A percentile compares a stretch with the other conserved stretches of the same genome.
Conservation (phyloP, 1,284 basidiomycete genomes). For the Jaminaea rosea region DNA sequence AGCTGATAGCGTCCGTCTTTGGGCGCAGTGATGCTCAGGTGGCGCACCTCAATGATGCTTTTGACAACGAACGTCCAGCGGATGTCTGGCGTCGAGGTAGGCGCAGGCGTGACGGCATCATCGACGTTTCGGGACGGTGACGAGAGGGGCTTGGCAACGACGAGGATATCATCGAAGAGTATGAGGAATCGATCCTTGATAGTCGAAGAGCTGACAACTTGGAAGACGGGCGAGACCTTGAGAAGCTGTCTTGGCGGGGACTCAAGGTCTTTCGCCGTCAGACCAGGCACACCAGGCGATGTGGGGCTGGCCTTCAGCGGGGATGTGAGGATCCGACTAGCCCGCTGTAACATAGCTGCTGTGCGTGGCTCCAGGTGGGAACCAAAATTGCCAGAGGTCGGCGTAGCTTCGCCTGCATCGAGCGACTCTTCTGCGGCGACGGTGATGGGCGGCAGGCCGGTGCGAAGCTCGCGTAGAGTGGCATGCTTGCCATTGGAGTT, state of each 20-base stretch:
- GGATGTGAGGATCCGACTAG: constrained; percentile 25
- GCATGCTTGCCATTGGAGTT: too few species aligned
- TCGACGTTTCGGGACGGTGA: too few species aligned
- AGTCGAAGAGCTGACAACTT: constrained; percentile 84
- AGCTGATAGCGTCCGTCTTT: constrained; percentile 12
- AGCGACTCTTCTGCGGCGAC: not conserved
- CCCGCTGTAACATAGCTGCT: constrained; percentile 29
- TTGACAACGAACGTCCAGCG: constrained; percentile 33
- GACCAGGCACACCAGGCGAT: constrained; percentile 3
- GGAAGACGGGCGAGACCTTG: constrained; percentile 74
- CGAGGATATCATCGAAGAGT: constrained; percentile 84
- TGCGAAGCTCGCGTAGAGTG: too few species aligned
- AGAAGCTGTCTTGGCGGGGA: constrained; percentile 77
- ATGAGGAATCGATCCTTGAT: constrained; percentile 94
- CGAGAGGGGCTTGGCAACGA: constrained; percentile 64
- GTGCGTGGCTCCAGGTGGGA: constrained; percentile 18
- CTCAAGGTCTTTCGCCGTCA: constrained; percentile 21
- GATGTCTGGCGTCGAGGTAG: constrained; percentile 9
- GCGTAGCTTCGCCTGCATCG: not conserved
- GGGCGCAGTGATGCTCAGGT: constrained; percentile 19
- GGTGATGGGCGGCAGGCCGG: too few species aligned
- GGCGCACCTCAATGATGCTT: constrained; percentile 26
- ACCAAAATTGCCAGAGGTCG: not conserved
- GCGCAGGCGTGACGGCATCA: constrained; percentile 42
- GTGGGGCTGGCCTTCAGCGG: constrained; percentile 1